Evolutionary conservation across 257 asterid species (phyloP), one percentile per base, ranked within the genome.

Genomic region (Scutellaria galericulata): DNA sequence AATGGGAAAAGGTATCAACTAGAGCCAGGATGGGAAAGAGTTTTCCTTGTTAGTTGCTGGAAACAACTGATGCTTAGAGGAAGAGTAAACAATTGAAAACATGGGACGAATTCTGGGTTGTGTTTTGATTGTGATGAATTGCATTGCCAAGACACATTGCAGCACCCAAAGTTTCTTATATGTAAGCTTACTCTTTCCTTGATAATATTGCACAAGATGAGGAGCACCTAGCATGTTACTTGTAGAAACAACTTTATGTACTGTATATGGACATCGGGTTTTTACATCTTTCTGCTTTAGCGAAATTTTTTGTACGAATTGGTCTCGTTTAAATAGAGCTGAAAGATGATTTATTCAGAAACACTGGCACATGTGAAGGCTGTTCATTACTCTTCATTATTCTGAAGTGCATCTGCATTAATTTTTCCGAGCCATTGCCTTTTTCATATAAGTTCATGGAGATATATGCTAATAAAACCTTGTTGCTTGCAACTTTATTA

Each of bases 51-150:
- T 39, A 70, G 78, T 46, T 66, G 77, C 61, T 6, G 75, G 74
- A 74, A 75, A 68, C 64, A 46, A 75, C 66, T 63, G 80, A 64
- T 80, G 66, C 62, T 50, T 63, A 59, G 84, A 60, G 75, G 62
- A 71, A 58, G 78, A 73, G 77, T 48, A 53, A 10, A 75, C 14
- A 68, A 40, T 18, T 24, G 46, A 57, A 70, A 73, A 35, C 54
- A 7, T 47, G 9, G 68, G 78, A 42, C 67, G 66, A 1, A 68
- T 58, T 54, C 11, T 56, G 46, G 8, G 63, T 68, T 39, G 20
- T 63, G 12, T 66, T 67, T 78, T 66, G 66, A 53, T 68, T 57
- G 71, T 14, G 75, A 72, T 48, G 75, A 58, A 57, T 45, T 62
- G 71, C 61, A 31, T 41, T 47, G 13, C 37, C 15, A 12, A 44